Conservation (phyloP, 2,329 filamentous ascomycete genomes). For the Aspergillus viridinutans region DNA sequence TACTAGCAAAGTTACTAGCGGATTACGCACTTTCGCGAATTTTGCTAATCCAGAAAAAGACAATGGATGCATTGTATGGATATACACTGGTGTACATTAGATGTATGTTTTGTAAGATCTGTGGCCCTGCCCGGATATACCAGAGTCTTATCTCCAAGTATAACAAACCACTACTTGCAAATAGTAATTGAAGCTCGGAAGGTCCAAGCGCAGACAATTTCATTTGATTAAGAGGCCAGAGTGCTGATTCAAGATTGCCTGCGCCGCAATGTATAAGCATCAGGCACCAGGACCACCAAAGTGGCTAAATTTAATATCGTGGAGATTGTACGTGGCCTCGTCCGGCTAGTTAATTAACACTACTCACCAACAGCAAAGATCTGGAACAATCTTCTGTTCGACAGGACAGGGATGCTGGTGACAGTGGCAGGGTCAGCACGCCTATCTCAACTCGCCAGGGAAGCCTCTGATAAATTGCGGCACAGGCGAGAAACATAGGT, state of each 20-base stretch:
- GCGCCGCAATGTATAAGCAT: background rate
- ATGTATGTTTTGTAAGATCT: background rate
- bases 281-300: background rate
- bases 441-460: background rate
- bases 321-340: background rate
- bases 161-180: background rate
- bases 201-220: background rate
- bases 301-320: background rate
- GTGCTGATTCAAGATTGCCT: background rate
- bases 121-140: background rate
- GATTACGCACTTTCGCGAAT: background rate
- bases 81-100: background rate
- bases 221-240: background rate
- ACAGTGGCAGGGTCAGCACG: background rate
- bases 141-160: background rate
- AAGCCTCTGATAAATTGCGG: background rate
- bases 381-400: background rate
- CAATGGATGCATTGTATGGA: no score
- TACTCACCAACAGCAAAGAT: background rate
- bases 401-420: background rate
- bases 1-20: background rate
- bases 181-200: background rate
- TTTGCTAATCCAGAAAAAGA: background rate
- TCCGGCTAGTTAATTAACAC: background rate
- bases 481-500: background rate